Evolutionary conservation across 2,329 filamentous ascomycete species (phyloP).

Genomic region (Colletotrichum higginsianum): DNA sequence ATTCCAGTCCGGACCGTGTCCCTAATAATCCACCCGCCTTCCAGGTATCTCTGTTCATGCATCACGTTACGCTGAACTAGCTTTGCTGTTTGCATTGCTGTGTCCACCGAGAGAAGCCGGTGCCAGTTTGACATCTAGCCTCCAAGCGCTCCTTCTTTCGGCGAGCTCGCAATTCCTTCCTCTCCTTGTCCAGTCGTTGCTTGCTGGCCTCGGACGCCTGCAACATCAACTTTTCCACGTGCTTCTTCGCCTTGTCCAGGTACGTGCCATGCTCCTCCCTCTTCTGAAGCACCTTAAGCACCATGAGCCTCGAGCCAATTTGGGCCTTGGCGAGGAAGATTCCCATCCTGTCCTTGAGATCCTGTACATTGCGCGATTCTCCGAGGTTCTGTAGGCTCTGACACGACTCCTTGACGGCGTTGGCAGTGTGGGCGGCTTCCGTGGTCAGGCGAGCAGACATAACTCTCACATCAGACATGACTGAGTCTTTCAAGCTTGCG

Average conservation of each 20-base stretch:
- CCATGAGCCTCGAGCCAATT: conserved; percentile 69
- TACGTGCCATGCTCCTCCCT: conserved; percentile 63
- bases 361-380: conserved; percentile 50
- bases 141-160: conserved; percentile 47
- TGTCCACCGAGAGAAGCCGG: conserved; percentile 42
- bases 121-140: conserved; percentile 43
- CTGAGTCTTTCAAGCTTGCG: conserved; percentile 17
- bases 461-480: conserved; percentile 20
- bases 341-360: conserved; percentile 58
- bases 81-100: conserved; percentile 42
- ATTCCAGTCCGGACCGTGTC: conserved; percentile 18
- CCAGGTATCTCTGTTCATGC: conserved; percentile 39
- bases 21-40: conserved; percentile 18
- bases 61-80: conserved; percentile 20
- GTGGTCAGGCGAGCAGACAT: conserved; percentile 27
- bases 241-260: conserved; percentile 58
- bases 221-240: conserved; percentile 44
- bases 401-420: conserved; percentile 38
- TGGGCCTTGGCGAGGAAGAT: conserved; percentile 67
- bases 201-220: conserved; percentile 50
- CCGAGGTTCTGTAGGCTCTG: conserved; percentile 50
- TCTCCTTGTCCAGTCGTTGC: conserved; percentile 47
- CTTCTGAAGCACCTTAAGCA: conserved; percentile 68
- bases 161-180: conserved; percentile 48
- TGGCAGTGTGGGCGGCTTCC: conserved; percentile 19